Base-by-base conservation (phyloP, 768 basidiomycete species). In the Serendipita vermifera region DNA sequence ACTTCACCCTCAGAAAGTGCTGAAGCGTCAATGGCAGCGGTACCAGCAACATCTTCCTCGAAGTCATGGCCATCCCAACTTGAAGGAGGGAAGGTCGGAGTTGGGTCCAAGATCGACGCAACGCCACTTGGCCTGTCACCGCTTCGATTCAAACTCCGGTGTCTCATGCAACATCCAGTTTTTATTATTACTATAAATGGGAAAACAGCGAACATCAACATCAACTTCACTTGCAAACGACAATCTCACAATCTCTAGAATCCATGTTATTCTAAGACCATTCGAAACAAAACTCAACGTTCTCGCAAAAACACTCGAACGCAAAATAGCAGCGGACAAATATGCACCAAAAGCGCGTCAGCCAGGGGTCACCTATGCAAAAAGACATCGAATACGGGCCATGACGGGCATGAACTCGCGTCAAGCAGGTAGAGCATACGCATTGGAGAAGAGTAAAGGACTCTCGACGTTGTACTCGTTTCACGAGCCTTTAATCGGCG, bases 251-350 rank as follows among this genome's bases (percentile, higher is more conserved):
- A 29, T 51, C 20, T 51, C 46, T n/a, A 20, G 46, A 15, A 51
- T 51, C 31, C 46, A 51, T 29, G 27, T 51, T 26, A 15, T 51
- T 9, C n/a, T 51, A 1, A 20, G 46, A 15, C 46, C 46, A 7
- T 51, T 51, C n/a, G 46, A 51, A 51, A 51, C 46, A 15, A 51
- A 51, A n/a, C 27, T 51, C 20, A 29, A 22, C 27, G 46, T 51
- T 15, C 46, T 51, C 14, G 46, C 46, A 15, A 20, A n/a, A 7
- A 20, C 27, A 29, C 46, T 51, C 20, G 46, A 51, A 26, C 4
- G 27, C n/a, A 20, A 29, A 15, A n/a, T 51, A 7, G 46, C 46
- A 29, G n/a, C 20, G n/a, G 46, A 51, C n/a, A 29, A 7, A 7
- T 51, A 51, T 29, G 46, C 46, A 2, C 46, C 46, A 22, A 22